Conservation (phyloP, 345 rosid genomes). For the Rhizophora apiculata region DNA sequence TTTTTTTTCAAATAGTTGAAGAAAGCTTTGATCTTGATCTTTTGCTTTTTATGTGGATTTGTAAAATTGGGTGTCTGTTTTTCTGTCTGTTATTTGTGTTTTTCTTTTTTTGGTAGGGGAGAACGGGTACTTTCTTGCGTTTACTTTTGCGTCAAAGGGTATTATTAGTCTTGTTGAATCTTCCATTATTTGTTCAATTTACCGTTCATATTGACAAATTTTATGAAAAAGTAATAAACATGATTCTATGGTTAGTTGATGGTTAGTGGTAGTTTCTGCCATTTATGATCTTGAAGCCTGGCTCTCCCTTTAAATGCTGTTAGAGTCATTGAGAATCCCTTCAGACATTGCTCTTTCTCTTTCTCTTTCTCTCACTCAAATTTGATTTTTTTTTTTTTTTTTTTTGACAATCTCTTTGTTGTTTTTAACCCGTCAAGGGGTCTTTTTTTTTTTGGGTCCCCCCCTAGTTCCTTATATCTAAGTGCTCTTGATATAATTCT, state of each 20-base stretch:
- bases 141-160: not conserved
- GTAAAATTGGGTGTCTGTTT: not conserved
- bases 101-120: not conserved
- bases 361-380: not conserved
- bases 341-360: not conserved
- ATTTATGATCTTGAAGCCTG: not conserved
- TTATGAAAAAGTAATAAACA: not conserved
- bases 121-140: not conserved
- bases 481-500: too few species aligned
- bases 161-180: not conserved
- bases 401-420: too few species aligned
- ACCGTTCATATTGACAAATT: not conserved
- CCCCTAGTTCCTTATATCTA: too few species aligned
- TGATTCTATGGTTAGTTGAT: not conserved
- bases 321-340: not conserved
- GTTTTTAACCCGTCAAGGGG: too few species aligned
- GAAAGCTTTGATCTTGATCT: constrained; percentile 1
- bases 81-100: not conserved
- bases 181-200: not conserved
- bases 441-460: too few species aligned
- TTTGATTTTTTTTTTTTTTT: too few species aligned
- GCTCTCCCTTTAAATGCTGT: not conserved
- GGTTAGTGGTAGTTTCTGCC: not conserved
- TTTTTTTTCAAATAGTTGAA: not conserved
- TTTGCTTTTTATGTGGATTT: constrained; percentile 9